phyloP scores from a whole-genome alignment of 169 alveolate genomes.

The Toxoplasma gondii region DNA sequence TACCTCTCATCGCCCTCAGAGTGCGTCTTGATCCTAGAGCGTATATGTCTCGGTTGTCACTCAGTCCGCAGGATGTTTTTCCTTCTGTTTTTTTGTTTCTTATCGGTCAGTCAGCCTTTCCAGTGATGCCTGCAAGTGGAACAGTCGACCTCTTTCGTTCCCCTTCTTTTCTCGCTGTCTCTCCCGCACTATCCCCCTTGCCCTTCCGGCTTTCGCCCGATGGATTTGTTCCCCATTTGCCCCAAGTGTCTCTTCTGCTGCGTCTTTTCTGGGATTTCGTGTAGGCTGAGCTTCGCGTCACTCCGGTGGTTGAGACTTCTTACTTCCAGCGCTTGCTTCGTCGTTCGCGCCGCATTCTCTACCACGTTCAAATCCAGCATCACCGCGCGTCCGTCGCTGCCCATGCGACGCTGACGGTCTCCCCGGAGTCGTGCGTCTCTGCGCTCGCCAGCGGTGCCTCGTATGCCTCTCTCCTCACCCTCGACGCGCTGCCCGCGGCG shows the following conservation, averaged over 20 bases:
- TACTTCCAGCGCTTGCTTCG: conserved; percentile 3
- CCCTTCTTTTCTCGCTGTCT: background rate
- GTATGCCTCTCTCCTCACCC: background rate
- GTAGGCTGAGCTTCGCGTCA: background rate
- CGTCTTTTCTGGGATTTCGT: background rate
- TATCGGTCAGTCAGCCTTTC: too few relatives aligned
- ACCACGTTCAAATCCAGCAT: background rate
- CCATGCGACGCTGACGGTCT: background rate
- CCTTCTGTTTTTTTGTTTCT: background rate
- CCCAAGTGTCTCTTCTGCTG: too few relatives aligned
- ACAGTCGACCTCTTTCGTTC: too few relatives aligned
- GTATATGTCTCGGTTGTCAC: too few relatives aligned
- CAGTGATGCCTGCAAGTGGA: too few relatives aligned
- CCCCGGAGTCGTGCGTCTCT: background rate
- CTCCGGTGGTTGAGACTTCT: background rate
- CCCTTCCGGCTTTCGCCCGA: background rate
- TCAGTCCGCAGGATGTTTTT: too few relatives aligned
- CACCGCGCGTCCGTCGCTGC: background rate
- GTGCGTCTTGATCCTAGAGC: too few relatives aligned
- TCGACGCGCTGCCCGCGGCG: background rate
- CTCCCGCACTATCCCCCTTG: background rate
- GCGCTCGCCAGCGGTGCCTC: background rate
- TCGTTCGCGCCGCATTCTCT: background rate
- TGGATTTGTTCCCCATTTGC: background rate
- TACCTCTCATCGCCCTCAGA: too few relatives aligned